phyloP scores from a whole-genome alignment of 768 basidiomycete species.

The Suillus subaureus region DNA sequence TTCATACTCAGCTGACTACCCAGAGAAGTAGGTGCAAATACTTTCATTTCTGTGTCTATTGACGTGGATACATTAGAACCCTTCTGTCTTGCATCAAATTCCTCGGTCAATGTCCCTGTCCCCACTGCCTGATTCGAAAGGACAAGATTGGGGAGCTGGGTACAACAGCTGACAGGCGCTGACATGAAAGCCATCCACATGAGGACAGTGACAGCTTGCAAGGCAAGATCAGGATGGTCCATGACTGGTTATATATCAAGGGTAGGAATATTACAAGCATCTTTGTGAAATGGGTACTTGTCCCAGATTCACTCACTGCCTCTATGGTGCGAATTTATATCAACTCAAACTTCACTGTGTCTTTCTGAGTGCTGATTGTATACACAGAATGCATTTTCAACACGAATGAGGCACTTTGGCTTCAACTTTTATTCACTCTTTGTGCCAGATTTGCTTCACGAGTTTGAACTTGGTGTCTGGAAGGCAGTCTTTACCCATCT shows the following conservation, averaged over 20 bases:
- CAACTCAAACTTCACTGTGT: no score
- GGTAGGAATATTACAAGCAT: slow-evolving; percentile 4
- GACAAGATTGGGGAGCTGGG: slow-evolving; percentile 17
- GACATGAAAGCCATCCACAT: no score
- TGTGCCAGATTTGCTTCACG: slow-evolving; percentile 40
- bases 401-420: slow-evolving; percentile 14
- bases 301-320: not conserved
- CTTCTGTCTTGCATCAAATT: slow-evolving; percentile 24
- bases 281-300: not conserved
- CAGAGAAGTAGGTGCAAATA: slow-evolving; percentile 31
- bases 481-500: slow-evolving; percentile 38
- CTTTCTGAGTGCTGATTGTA: not conserved
- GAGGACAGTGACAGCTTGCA: not conserved
- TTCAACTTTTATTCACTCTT: slow-evolving; percentile 32
- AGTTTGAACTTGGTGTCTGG: slow-evolving; percentile 42
- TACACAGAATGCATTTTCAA: slow-evolving; percentile 39
- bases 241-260: slow-evolving; percentile 9
- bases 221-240: slow-evolving; percentile 8
- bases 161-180: slow-evolving; percentile 6
- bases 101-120: slow-evolving; percentile 24
- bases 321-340: not conserved
- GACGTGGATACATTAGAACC: slow-evolving; percentile 13
- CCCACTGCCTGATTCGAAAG: slow-evolving; percentile 16
- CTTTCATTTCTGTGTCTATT: slow-evolving; percentile 8
- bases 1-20: slow-evolving; percentile 33